Conservation (phyloP, 371 early-diverging fungal genomes). For the Actinomortierella ambigua region DNA sequence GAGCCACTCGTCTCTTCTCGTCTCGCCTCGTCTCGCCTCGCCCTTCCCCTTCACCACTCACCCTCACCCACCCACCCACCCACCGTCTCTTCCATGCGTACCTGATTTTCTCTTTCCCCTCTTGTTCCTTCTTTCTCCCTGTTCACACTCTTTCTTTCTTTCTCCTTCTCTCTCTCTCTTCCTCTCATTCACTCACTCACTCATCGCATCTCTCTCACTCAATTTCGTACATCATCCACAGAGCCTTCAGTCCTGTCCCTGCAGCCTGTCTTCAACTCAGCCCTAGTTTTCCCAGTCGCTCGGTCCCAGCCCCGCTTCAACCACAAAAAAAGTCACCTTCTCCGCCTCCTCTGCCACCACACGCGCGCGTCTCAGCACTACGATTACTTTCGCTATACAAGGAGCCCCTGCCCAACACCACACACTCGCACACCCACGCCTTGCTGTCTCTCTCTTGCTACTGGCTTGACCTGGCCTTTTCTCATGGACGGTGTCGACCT, state of each 20-base stretch:
- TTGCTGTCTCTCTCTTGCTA: neutral
- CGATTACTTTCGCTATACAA: too few species aligned
- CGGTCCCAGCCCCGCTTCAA: too few species aligned
- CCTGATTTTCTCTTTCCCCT: neutral
- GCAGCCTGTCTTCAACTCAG: too few species aligned
- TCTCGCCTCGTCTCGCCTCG: neutral
- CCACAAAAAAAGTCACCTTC: neutral
- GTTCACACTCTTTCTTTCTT: conserved; percentile 2
- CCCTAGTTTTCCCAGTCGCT: too few species aligned
- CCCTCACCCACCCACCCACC: neutral
- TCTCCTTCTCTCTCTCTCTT: neutral
- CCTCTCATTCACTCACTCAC: neutral
- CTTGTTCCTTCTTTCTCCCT: neutral
- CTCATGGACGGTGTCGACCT: conserved; percentile 44
- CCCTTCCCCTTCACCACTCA: neutral
- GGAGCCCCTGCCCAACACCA: conserved; percentile 4
- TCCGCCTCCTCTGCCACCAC: neutral
- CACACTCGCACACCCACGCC: conserved; percentile 1
- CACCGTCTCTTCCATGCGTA: neutral
- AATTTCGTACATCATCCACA: neutral
- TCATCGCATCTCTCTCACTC: neutral
- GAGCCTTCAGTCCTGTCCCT: neutral
- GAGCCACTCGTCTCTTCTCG: neutral
- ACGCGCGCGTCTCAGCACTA: too few species aligned
- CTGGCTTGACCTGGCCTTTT: neutral